Evolutionary conservation across 805 yeast genomes (phyloP), one percentile per base, ranked within the genome.

Genomic region (Metschnikowia gelsemii): DNA sequence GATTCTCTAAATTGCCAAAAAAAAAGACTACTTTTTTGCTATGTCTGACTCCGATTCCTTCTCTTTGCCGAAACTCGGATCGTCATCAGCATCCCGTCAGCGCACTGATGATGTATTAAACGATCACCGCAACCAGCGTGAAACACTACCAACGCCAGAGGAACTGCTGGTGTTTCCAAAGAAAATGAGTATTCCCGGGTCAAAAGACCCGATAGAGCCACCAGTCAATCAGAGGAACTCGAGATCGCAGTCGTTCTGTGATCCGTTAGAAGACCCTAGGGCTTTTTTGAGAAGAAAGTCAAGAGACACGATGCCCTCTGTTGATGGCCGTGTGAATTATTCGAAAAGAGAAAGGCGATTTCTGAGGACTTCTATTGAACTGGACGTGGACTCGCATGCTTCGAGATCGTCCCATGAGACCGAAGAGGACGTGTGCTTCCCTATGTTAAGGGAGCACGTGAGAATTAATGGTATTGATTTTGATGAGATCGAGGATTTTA

Each of bases 371-470:
- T 55, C 75, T 11, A 62, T 67, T 29, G 88, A 82, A 54, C 76
- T 80, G 46, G 91, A 84, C 50, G 75, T 73, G 16, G 84, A 78
- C 52, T 84, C 90, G 1, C 86, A 79, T 52, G 85, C 82, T 1
- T 83, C 91, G 8, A 72, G 88, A 50, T 79, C 82, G 14, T 82
- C 90, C 3, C 95, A 87, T 53, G 96, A 89, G 58, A 88, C 96
- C 0, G 98, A 91, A 57, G 96, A 88, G 59, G 98, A 91, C 75
- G 99, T 91, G 32, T 91, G 98, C 71, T 90, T 90, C 64, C 98
- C 98, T 2, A 84, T 88, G 87, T 68, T 80, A 36, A 81, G 86
- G 3, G 84, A 83, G 46, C 74, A 70, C 47, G 66, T 70, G 20
- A 60, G 72, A 38, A 68, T 78, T 31, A 81, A 80, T 46, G 96